Conservation (phyloP, 2,329 filamentous ascomycete genomes). For the Alternaria sp. region DNA sequence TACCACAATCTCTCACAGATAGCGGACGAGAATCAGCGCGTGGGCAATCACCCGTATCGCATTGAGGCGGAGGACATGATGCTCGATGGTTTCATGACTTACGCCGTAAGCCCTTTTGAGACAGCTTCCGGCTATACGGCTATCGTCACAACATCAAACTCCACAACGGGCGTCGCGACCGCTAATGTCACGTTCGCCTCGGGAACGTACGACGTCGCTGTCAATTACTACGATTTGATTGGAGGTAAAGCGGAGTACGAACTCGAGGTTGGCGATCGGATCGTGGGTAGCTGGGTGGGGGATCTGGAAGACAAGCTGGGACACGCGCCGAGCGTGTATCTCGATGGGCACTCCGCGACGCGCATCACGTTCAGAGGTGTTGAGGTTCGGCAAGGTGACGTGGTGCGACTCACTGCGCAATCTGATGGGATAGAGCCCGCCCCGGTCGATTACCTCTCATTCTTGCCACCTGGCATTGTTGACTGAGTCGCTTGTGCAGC, state of each 20-base stretch:
- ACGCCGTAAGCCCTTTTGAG: constrained; percentile 64
- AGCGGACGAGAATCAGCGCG: constrained; percentile 61
- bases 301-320: constrained; percentile 66
- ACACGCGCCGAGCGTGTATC: constrained; percentile 62
- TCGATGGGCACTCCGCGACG: constrained; percentile 71
- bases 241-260: constrained; percentile 65
- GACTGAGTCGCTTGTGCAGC: constrained; percentile 51
- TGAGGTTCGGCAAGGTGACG: constrained; percentile 58
- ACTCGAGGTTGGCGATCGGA: constrained; percentile 60
- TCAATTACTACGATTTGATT: constrained; percentile 71
- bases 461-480: constrained; percentile 65
- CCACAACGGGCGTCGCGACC: constrained; percentile 58
- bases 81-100: constrained; percentile 63
- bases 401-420: constrained; percentile 62
- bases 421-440: constrained; percentile 68
- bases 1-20: constrained; percentile 69
- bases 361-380: constrained; percentile 65
- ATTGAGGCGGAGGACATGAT: constrained; percentile 73
- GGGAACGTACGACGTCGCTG: constrained; percentile 67
- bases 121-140: constrained; percentile 63
- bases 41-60: constrained; percentile 68
- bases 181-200: constrained; percentile 56
- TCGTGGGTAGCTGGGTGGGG: constrained; percentile 65
- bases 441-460: constrained; percentile 70
- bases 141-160: constrained; percentile 63